phyloP scores from a whole-genome alignment of 2,329 filamentous ascomycete species.

The Aspergillus bombycis region DNA sequence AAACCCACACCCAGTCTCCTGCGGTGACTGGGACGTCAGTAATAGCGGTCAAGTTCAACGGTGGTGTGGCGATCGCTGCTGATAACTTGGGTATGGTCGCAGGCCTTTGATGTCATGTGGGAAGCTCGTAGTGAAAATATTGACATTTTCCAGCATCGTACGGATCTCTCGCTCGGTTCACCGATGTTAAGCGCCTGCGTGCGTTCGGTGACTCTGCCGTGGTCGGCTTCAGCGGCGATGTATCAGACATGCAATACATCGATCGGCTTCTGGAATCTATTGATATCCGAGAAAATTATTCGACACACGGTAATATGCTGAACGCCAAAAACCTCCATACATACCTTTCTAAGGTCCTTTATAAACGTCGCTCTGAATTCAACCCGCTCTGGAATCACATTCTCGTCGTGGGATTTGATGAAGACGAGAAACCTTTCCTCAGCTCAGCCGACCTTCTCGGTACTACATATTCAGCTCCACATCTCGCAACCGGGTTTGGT shows the following conservation, averaged over 20 bases:
- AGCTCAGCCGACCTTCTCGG: conserved; percentile 89
- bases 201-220: conserved; percentile 82
- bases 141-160: conserved; percentile 72
- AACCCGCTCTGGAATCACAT: conserved; percentile 97
- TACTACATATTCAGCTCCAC: conserved; percentile 85
- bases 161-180: conserved; percentile 94
- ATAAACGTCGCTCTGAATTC: conserved; percentile 92
- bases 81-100: conserved; percentile 81
- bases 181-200: conserved; percentile 92
- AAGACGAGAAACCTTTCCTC: conserved; percentile 79
- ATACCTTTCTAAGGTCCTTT: conserved; percentile 94
- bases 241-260: conserved; percentile 99
- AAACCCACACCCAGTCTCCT: conserved; percentile 85
- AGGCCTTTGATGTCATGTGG: neutral
- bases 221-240: conserved; percentile 93
- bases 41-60: conserved; percentile 91
- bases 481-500: conserved; percentile 90
- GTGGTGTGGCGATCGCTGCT: conserved; percentile 93
- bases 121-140: neutral
- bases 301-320: conserved; percentile 59
- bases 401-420: conserved; percentile 86
- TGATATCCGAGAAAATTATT: conserved; percentile 87
- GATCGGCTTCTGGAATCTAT: conserved; percentile 86
- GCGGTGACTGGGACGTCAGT: conserved; percentile 97
- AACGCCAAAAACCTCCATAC: conserved; percentile 94